A percentile compares a stretch with the other conserved stretches of the same genome.
Conservation (phyloP, 2,329 filamentous ascomycete species). For the Ceratocystis cubensis region DNA sequence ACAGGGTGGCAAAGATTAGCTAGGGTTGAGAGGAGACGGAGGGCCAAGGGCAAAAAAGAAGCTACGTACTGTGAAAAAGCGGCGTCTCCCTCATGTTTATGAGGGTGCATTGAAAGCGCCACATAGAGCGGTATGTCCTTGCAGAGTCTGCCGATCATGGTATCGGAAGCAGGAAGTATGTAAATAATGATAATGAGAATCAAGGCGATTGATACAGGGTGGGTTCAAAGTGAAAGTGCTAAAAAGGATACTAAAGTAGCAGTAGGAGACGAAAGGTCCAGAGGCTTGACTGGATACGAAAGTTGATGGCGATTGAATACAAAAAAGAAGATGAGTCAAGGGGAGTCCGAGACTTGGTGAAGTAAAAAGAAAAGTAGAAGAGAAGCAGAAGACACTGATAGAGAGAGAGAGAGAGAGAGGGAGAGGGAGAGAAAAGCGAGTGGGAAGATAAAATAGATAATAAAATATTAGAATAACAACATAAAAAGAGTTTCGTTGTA, state of each 20-base stretch:
- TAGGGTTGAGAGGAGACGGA: neutral
- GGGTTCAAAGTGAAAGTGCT: neutral
- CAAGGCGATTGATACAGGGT: neutral
- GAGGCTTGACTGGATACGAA: neutral
- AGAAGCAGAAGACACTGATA: neutral
- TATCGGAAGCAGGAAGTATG: neutral
- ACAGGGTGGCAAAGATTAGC: neutral
- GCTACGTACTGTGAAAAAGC: conserved; percentile 17
- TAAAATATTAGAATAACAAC: neutral
- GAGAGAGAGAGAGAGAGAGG: too few species aligned
- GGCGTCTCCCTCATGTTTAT: conserved; percentile 12
- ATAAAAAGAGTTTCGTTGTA: conserved; percentile 3
- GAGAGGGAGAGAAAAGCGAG: neutral
- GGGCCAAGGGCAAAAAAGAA: too few species aligned
- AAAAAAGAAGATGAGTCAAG: neutral
- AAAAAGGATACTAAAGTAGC: neutral
- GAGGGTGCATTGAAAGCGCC: conserved; percentile 20
- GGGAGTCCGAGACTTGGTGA: neutral
- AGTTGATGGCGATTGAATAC: neutral
- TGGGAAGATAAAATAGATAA: neutral
- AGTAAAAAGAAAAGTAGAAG: neutral
- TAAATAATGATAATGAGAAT: neutral
- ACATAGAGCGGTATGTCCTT: conserved; percentile 18
- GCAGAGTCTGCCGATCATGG: conserved; percentile 8
- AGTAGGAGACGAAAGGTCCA: neutral